phyloP scores from a whole-genome alignment of 2,329 filamentous ascomycete species.

The Sporothrix globosa region DNA sequence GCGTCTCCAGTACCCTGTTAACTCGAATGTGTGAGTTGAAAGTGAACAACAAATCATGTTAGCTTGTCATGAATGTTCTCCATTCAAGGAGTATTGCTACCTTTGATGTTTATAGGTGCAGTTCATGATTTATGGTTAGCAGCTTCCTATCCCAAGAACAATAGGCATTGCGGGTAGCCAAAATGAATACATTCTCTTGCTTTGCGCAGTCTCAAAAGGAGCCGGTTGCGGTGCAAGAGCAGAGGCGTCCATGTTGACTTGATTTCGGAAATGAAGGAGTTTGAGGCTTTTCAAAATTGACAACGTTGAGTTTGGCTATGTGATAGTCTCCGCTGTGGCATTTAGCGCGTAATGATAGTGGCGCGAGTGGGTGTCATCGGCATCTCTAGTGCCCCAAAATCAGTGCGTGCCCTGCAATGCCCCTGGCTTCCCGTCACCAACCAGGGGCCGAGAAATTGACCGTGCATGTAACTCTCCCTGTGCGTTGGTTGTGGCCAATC shows the following conservation, averaged over 20 bases:
- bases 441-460: slow-evolving; percentile 4
- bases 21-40: no score
- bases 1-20: no score
- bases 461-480: slow-evolving; percentile 5
- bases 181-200: no score
- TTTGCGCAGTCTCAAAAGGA: neutral
- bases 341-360: neutral
- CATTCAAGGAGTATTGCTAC: no score
- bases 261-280: neutral
- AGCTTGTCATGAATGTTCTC: no score
- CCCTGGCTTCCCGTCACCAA: slow-evolving; percentile 20
- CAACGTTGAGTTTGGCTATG: no score
- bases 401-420: neutral
- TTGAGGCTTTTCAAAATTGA: neutral
- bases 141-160: no score
- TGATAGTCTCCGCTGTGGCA: neutral
- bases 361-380: neutral
- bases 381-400: neutral
- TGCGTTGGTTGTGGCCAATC: slow-evolving; percentile 17
- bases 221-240: neutral
- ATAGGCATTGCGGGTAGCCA: no score
- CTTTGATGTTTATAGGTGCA: no score
- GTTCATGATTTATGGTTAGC: no score
- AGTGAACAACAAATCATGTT: no score
- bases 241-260: neutral